Conservation (phyloP, 441 rosid genomes). For the Raphanus hybrid region DNA sequence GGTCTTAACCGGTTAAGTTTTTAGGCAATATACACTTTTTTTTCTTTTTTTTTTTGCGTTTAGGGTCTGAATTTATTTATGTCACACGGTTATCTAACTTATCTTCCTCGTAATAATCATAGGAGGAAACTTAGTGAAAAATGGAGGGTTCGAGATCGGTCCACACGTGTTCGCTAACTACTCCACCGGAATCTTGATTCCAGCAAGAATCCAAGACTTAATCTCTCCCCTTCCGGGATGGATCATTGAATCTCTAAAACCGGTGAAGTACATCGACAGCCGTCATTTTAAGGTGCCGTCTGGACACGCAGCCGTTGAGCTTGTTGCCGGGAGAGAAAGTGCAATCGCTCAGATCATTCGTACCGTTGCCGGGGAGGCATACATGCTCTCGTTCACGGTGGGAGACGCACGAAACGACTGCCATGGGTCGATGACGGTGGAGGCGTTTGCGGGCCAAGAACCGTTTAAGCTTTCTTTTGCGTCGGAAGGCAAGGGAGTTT, state of each 20-base stretch:
- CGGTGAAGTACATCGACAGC: conserved; percentile 55
- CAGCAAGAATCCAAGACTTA: conserved; percentile 47
- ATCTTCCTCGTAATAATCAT: not conserved
- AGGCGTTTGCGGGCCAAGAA: conserved; percentile 53
- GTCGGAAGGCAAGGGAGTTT: conserved; percentile 50
- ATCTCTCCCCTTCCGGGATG: conserved; percentile 65
- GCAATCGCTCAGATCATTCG: conserved; percentile 63
- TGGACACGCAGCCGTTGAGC: conserved; percentile 51
- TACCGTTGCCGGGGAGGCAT: conserved; percentile 42
- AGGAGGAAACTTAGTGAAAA: conserved; percentile 65
- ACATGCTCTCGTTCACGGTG: conserved; percentile 49
- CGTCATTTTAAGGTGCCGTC: conserved; percentile 57
- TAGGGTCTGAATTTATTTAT: not conserved
- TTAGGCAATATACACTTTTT: not conserved
- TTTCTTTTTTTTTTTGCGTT: not conserved
- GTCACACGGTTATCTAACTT: not conserved
- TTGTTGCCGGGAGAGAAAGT: conserved; percentile 71
- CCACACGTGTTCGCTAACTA: conserved; percentile 63
- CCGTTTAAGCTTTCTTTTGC: conserved; percentile 44
- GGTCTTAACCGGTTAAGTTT: conserved; percentile 1
- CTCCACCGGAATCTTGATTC: conserved; percentile 64
- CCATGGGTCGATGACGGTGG: conserved; percentile 63
- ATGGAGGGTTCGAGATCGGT: conserved; percentile 61
- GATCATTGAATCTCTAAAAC: conserved; percentile 67
- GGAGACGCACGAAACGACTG: conserved; percentile 67